Base-by-base conservation (phyloP, 768 basidiomycete species). In the Leccinum subgranulosum region DNA sequence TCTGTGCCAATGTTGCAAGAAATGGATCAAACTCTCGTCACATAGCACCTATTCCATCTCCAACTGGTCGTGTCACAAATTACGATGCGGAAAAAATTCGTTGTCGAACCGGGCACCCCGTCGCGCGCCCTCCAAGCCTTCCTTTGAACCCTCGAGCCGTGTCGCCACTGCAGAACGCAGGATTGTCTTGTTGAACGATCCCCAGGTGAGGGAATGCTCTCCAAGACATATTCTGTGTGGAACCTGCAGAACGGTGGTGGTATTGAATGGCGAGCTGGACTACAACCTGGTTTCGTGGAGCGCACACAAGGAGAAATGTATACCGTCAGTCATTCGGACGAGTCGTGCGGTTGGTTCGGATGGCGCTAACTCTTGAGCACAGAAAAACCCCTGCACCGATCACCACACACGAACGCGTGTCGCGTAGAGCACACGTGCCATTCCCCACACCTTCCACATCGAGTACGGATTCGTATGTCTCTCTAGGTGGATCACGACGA, bases 111-210 rank as follows among this genome's bases (percentile, higher is more conserved):
- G 41, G 74, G 69, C 52, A 50, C 14, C 53, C 11, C 63, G 59
- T 8, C 54, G 41, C 5, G 56, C 61, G 14, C 65, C 67, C 3
- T 61, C 64, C 53, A 65, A 58, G 47, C 51, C 61, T 23, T 57
- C 0, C 36, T 62, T 59, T 52, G 84, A 83, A 51, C 85, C 84
- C 6, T 80, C 78, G 61, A 81, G 79, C 55, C 79, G 84, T 29
- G 81, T 87, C 36, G 81, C 84, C 8, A 79, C 81, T 17, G 81
- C 84, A 15, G 83, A 87, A 60, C 78, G 87, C 56, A 85, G 83
- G 70, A 70, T 88, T 34, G 71, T 73, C 53, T 70, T 90, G 57
- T 76, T 87, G 31, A 89, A 87, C 60, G 88, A 90, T 67, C 64
- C 81, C 25, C 83, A 84, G 62, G 86, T 77, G 45, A 81, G 79